These are phyloP conservation scores for Withania somnifera DNA, from an alignment of 305 asterid genomes.

Conservation along the genomic window DNA sequence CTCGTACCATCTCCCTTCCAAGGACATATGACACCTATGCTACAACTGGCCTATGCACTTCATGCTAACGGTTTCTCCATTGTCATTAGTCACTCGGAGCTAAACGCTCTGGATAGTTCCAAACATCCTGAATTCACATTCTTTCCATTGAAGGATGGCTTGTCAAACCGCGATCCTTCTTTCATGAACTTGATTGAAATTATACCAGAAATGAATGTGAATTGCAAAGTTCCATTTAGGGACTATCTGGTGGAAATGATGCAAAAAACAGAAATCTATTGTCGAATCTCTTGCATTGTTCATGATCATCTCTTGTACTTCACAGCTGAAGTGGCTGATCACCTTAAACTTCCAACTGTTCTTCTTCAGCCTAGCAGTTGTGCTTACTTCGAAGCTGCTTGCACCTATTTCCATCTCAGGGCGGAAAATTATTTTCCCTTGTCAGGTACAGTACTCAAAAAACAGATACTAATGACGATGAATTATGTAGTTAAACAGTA, in stretches of 20 bases:
- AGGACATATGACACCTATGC: constrained; percentile 19
- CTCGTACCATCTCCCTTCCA: constrained; percentile 10
- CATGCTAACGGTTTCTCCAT: constrained; percentile 14
- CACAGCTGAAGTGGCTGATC: neutral
- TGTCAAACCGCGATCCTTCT: neutral
- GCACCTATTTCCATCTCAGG: neutral
- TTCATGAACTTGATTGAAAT: neutral
- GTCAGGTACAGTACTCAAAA: neutral
- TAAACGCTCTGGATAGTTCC: neutral
- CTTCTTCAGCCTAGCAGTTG: constrained; percentile 1
- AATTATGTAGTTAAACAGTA: neutral
- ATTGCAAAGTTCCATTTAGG: neutral
- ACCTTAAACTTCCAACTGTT: neutral
- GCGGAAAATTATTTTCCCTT: neutral
- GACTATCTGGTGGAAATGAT: neutral
- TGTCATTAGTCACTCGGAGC: neutral
- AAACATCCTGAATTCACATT: neutral
- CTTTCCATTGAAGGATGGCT: neutral
- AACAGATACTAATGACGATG: too few relatives aligned
- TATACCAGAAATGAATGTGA: neutral
- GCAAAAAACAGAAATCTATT: neutral
- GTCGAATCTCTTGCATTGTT: neutral
- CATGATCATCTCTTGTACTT: constrained; percentile 14
- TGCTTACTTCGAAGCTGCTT: neutral
- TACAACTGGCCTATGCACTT: constrained; percentile 13